These are phyloP conservation scores for Leavenworthia alabamica DNA, from an alignment of 345 rosid genomes.

Conservation along the genomic window DNA sequence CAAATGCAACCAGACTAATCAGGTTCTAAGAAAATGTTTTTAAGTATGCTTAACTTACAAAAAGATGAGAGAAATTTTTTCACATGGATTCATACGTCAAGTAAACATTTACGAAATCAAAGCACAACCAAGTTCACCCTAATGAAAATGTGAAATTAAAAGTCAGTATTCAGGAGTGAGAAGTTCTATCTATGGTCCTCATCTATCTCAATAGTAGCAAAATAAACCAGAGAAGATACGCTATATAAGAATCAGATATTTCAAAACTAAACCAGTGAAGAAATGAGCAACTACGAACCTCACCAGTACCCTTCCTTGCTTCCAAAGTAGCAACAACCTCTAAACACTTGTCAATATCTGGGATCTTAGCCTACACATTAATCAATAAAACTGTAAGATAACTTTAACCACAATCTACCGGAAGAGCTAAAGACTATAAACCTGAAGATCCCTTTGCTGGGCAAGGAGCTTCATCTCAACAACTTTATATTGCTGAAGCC, in stretches of 20 bases:
- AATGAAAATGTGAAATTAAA: background rate
- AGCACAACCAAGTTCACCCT: constrained; percentile 5
- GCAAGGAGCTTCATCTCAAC: constrained; percentile 92
- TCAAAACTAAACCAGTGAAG: background rate
- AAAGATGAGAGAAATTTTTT: background rate
- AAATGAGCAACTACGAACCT: constrained; percentile 53
- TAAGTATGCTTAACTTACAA: background rate
- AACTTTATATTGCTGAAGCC: constrained; percentile 80
- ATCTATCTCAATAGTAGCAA: background rate
- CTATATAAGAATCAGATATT: background rate
- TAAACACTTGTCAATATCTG: constrained; percentile 88
- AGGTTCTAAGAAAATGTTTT: background rate
- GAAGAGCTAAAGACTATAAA: background rate
- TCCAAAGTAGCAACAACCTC: constrained; percentile 73
- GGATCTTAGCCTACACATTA: constrained; percentile 66
- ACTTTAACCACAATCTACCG: background rate
- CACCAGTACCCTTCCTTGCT: constrained; percentile 77
- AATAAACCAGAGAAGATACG: background rate
- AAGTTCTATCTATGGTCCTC: background rate
- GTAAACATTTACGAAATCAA: background rate
- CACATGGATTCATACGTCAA: background rate
- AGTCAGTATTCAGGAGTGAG: background rate
- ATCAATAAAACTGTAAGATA: background rate
- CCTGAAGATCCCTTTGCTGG: constrained; percentile 80
- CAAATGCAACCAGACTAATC: background rate